Percentiles rank a stretch among this genome's conserved stretches.
Evolutionary conservation across 129 eudicot genomes (phyloP).

Genomic region (Pseudognaphalium luteoalbum): DNA sequence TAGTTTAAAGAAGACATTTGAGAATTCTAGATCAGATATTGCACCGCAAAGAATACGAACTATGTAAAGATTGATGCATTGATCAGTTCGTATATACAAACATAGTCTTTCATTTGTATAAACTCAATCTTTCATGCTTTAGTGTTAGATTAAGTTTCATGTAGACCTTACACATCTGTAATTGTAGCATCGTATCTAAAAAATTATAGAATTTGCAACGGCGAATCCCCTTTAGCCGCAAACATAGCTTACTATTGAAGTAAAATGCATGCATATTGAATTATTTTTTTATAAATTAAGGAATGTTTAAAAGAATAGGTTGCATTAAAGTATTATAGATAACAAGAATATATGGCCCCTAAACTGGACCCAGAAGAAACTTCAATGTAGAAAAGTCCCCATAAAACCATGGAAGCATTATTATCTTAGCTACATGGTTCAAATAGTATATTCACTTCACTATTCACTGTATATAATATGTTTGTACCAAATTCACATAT

Average conservation of each 20-base stretch:
- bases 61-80: not conserved
- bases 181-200: too few relatives aligned
- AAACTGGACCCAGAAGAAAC: not conserved
- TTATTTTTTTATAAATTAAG: not conserved
- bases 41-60: too few relatives aligned
- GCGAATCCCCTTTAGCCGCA: not conserved
- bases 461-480: not conserved
- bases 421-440: not conserved
- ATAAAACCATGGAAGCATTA: not conserved
- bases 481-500: conserved; percentile 8
- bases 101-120: too few relatives aligned
- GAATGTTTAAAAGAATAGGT: not conserved
- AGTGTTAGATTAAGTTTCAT: too few relatives aligned
- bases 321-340: not conserved
- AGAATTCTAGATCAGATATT: too few relatives aligned
- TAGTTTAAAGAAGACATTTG: too few relatives aligned
- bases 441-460: not conserved
- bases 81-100: too few relatives aligned
- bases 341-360: not conserved
- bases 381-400: not conserved
- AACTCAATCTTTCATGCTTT: too few relatives aligned
- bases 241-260: not conserved
- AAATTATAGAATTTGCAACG: too few relatives aligned
- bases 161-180: too few relatives aligned
- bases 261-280: not conserved